Percentiles rank a stretch among this genome's conserved stretches.
phyloP scores from a whole-genome alignment of 177 flowering plant genomes.

The Vitis hybrid region DNA sequence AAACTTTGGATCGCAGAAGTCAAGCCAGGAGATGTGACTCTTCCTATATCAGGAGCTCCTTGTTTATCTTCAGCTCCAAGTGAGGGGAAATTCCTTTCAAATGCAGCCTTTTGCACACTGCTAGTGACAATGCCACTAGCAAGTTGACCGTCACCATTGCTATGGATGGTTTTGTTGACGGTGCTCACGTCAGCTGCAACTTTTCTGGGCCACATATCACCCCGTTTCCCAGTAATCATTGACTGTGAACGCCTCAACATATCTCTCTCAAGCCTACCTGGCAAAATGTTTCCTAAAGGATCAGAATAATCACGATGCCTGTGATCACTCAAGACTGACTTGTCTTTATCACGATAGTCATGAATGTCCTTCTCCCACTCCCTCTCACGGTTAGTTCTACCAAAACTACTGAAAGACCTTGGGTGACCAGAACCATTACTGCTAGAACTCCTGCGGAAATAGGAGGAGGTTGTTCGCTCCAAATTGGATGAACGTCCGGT shows the following conservation, averaged over 20 bases:
- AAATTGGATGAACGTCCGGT: not conserved
- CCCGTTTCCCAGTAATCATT: constrained; percentile 16
- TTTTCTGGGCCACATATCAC: constrained; percentile 12
- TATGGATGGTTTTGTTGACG: constrained; percentile 6
- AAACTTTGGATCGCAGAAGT: constrained; percentile 16
- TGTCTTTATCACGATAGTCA: constrained; percentile 18
- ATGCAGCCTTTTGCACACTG: constrained; percentile 7
- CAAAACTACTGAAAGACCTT: constrained; percentile 23
- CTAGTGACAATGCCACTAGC: constrained; percentile 5
- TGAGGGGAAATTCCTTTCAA: constrained; percentile 22
- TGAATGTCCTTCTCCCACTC: constrained; percentile 8
- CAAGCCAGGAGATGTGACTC: constrained; percentile 23
- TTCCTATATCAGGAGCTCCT: constrained; percentile 17
- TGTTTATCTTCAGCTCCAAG: constrained; percentile 25
- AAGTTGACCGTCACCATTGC: constrained; percentile 12
- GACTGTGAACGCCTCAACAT: constrained; percentile 20
- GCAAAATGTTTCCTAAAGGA: constrained; percentile 11
- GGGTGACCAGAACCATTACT: constrained; percentile 17
- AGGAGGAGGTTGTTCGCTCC: constrained; percentile 21
- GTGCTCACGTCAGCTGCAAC: constrained; percentile 8
- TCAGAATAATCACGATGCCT: constrained; percentile 17
- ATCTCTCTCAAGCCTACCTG: constrained; percentile 17
- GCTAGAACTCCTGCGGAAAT: constrained; percentile 21
- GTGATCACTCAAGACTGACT: constrained; percentile 1
- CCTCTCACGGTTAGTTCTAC: constrained; percentile 18